These are phyloP conservation scores for Logfia minima DNA, from an alignment of 129 eudicot species.

Conservation along the genomic window DNA sequence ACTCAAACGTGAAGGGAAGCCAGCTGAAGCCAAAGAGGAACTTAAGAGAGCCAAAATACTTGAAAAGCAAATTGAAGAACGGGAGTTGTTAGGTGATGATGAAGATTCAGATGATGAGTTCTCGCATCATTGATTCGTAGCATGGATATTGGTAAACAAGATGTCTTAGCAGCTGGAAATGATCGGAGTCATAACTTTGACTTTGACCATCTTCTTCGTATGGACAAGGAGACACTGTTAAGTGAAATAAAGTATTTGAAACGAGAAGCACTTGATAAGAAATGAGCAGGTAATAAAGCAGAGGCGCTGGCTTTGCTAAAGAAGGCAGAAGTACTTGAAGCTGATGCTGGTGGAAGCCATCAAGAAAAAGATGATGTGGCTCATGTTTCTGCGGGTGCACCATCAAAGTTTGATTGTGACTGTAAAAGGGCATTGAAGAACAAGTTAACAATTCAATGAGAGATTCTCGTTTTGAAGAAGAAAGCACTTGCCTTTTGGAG, in stretches of 20 bases:
- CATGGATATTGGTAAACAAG: constrained; percentile 52
- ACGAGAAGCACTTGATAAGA: constrained; percentile 60
- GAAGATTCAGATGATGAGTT: constrained; percentile 92
- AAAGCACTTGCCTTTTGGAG: constrained; percentile 81
- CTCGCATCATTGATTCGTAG: constrained; percentile 59
- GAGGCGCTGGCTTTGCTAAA: constrained; percentile 64
- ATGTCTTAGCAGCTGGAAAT: constrained; percentile 41
- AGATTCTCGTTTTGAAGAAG: constrained; percentile 82
- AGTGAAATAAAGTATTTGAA: constrained; percentile 62
- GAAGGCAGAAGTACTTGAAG: constrained; percentile 68
- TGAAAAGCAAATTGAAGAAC: constrained; percentile 87
- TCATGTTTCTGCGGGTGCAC: constrained; percentile 1
- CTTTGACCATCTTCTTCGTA: constrained; percentile 42
- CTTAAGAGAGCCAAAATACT: constrained; percentile 84
- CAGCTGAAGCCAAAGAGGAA: constrained; percentile 88
- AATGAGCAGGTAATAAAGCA: constrained; percentile 64
- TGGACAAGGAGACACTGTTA: constrained; percentile 42
- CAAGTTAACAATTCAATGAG: constrained; percentile 64
- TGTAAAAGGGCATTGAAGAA: constrained; percentile 51
- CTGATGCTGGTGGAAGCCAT: constrained; percentile 34
- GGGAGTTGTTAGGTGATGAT: constrained; percentile 64
- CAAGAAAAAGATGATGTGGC: constrained; percentile 21
- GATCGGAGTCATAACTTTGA: constrained; percentile 40
- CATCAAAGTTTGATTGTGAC: constrained; percentile 19
- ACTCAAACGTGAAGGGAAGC: constrained; percentile 81